Evolutionary conservation across 2,329 filamentous ascomycete species (phyloP), one percentile per base, ranked within the genome.

Genomic region (Calonectria leucothoes): DNA sequence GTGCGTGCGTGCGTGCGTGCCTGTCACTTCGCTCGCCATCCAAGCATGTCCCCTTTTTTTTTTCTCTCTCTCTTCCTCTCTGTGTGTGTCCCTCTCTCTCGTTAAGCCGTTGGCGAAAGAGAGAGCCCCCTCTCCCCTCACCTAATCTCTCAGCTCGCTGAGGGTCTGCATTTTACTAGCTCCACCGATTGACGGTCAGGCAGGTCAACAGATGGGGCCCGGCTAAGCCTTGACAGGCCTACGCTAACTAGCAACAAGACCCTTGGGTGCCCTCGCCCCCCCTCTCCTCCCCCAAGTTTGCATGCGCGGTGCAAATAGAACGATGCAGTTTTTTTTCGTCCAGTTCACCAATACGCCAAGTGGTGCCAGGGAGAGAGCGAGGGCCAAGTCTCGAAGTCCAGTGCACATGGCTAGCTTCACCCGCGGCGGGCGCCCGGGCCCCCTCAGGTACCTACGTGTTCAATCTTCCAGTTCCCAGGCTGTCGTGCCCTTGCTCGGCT

Each of bases 401-500:
- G 35, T 35, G 33, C 33, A 29, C 17, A 27, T 64, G n/a, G 39
- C 51, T 72, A 57, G 70, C 65, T 31, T 31, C 35, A 35, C 20
- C 20, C n/a, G 57, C 39, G 65, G 65, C 55, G 45, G 45, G 48
- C 52, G 64, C 31, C 51, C 51, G 31, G 31, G 49, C 63, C 63
- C 63, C 51, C 69, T 51, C 31, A 51, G 51, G 39, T 61, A 71
- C 49, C 37, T 57, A 59, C 69, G 69, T 71, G 68, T 71, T 69
- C 70, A 65, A 55, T 65, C 37, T 66, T 69, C 65, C 73, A 72
- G 76, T 66, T 74, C 72, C 51, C 59, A 59, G 63, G 65, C 48
- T 68, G n/a, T n/a, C n/a, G 66, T 48, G 73, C 76, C 78, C 78
- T 70, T 79, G 78, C 48, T 75, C 78, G 76, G 78, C 76, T 79